These are phyloP conservation scores for Malus asiatica DNA, from an alignment of 306 rosid genomes.

Conservation along the genomic window DNA sequence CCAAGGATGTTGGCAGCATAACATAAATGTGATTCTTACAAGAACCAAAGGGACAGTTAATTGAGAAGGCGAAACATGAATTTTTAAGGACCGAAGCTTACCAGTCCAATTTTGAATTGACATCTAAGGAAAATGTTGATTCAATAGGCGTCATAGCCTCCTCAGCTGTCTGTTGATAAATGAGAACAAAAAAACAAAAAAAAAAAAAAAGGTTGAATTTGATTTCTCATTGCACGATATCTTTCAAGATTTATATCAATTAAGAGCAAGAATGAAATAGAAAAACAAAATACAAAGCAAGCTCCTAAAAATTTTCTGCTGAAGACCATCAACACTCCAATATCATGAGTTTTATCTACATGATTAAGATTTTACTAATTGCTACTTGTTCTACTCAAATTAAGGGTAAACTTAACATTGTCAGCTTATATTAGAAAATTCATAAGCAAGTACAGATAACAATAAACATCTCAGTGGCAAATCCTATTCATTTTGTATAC, in stretches of 20 bases:
- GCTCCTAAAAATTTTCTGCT: not conserved
- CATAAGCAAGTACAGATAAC: not conserved
- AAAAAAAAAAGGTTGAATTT: not conserved
- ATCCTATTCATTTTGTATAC: not conserved
- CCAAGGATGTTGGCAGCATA: not conserved
- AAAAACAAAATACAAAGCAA: not conserved
- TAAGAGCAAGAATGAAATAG: not conserved
- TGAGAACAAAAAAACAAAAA: not conserved
- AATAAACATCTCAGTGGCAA: not conserved
- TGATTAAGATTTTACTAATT: not conserved
- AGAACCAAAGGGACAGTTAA: not conserved
- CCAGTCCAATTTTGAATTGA: conserved; percentile 92
- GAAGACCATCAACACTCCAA: not conserved
- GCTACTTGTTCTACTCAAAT: not conserved
- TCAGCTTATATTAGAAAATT: not conserved
- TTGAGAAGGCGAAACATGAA: not conserved
- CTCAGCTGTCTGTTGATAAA: conserved; percentile 68
- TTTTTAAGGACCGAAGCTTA: conserved; percentile 23
- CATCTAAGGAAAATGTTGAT: conserved; percentile 88
- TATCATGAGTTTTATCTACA: not conserved
- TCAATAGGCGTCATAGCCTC: conserved; percentile 98
- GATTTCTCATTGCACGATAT: not conserved
- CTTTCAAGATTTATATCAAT: not conserved
- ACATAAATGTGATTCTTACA: not conserved
- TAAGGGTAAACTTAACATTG: not conserved